Evolutionary conservation across 352 stramenopile species (phyloP), one percentile per base, ranked within the genome.

Genomic region (Lagenidium giganteum): DNA sequence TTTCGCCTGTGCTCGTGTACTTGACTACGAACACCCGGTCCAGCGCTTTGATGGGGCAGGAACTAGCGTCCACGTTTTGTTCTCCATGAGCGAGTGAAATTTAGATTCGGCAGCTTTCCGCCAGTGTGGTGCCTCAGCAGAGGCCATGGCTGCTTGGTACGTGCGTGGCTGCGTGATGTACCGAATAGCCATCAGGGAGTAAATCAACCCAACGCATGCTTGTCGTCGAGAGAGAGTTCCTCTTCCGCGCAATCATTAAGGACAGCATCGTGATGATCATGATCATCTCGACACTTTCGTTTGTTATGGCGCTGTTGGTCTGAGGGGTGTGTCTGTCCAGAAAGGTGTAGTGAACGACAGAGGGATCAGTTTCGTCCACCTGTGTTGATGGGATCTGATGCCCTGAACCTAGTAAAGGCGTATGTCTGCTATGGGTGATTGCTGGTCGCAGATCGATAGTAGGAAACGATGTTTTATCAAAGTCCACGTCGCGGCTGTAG

Each of bases 401-500:
- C n/a, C n/a, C n/a, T n/a, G n/a, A n/a, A n/a, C n/a, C n/a, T n/a
- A n/a, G n/a, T n/a, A n/a, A n/a, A n/a, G n/a, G n/a, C n/a, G n/a
- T n/a, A n/a, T n/a, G n/a, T n/a, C n/a, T n/a, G n/a, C n/a, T n/a
- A n/a, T n/a, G n/a, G n/a, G n/a, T n/a, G n/a, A n/a, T n/a, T n/a
- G n/a, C n/a, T n/a, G n/a, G n/a, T n/a, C n/a, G n/a, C n/a, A n/a
- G n/a, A n/a, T n/a, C n/a, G n/a, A n/a, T n/a, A n/a, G 22, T 31
- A 5, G 32, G 43, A 16, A 42, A 51, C 8, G 24, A n/a, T 16
- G 4, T 41, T 21, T 44, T 31, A 16, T 31, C 23, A 18, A 51
- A 51, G 5, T 7, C n/a, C 14, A 51, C 43, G 24, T 51, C 31
- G 22, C 35, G 22, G 20, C 26, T 34, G 43, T 44, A 44, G 7